Conservation (phyloP, 306 rosid species). For the Prunus padus region DNA sequence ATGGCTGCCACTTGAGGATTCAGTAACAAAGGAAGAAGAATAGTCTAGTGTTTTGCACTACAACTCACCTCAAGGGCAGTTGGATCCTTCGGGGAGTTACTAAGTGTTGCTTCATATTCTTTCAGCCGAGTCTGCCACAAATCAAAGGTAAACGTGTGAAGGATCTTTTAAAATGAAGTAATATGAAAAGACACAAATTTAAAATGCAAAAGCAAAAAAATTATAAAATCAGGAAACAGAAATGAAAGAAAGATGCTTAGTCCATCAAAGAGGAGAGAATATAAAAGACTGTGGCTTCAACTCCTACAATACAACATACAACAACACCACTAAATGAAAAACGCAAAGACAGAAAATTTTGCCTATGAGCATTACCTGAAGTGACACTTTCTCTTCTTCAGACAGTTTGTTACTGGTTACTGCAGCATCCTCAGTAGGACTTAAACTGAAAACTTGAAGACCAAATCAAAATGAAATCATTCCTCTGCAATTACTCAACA, state of each 20-base stretch:
- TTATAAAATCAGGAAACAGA: not conserved
- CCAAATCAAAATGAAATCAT: slow-evolving; percentile 30
- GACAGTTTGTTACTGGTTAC: slow-evolving; percentile 58
- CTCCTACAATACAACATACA: not conserved
- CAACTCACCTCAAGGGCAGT: slow-evolving; percentile 83
- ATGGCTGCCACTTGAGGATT: slow-evolving; percentile 15
- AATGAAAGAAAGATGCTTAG: not conserved
- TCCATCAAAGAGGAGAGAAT: no score
- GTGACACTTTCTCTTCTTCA: slow-evolving; percentile 60
- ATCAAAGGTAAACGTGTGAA: slow-evolving; percentile 19
- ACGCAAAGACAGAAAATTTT: not conserved
- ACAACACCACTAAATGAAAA: not conserved
- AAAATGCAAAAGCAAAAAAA: not conserved
- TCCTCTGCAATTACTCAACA: slow-evolving; percentile 24
- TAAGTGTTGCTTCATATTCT: slow-evolving; percentile 67
- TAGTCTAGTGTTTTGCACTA: not conserved
- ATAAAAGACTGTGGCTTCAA: not conserved
- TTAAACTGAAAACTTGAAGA: slow-evolving; percentile 48
- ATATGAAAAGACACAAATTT: not conserved
- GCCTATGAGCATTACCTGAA: slow-evolving; percentile 58
- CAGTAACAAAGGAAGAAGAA: slow-evolving; percentile 29
- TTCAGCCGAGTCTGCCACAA: slow-evolving; percentile 69
- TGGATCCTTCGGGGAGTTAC: slow-evolving; percentile 71
- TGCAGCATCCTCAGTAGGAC: slow-evolving; percentile 58
- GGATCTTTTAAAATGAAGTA: not conserved